These are phyloP conservation scores for Colletotrichum higginsianum DNA, from an alignment of 2,329 filamentous ascomycete genomes.

Conservation along the genomic window DNA sequence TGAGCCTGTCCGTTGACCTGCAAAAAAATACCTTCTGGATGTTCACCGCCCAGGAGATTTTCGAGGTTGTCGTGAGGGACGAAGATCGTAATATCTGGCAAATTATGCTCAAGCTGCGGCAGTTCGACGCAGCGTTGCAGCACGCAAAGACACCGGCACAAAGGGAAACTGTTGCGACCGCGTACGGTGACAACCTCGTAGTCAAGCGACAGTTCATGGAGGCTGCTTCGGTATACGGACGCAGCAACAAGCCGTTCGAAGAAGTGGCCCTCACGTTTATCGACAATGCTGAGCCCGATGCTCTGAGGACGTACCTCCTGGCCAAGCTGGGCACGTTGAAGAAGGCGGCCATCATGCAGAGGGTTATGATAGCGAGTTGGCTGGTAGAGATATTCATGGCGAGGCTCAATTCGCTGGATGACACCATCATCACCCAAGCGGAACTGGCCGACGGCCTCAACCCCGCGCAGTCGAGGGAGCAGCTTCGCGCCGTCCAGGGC, in stretches of 20 bases:
- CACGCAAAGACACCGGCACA: conserved; percentile 86
- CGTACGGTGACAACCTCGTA: conserved; percentile 90
- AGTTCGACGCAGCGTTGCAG: conserved; percentile 89
- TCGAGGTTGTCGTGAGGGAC: conserved; percentile 90
- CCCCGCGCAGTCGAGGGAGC: conserved; percentile 78
- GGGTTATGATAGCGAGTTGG: conserved; percentile 96
- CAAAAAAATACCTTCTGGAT: conserved; percentile 99
- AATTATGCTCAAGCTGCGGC: conserved; percentile 87
- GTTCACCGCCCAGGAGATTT: conserved; percentile 91
- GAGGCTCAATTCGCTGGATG: conserved; percentile 93
- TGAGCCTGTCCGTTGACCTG: conserved; percentile 90
- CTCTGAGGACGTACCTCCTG: conserved; percentile 88
- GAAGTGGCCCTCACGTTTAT: conserved; percentile 94
- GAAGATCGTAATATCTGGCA: conserved; percentile 96
- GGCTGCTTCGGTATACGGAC: conserved; percentile 91
- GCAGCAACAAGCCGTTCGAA: conserved; percentile 97
- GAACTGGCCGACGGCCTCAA: conserved; percentile 82
- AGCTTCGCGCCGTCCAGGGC: conserved; percentile 78
- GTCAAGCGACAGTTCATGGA: conserved; percentile 86
- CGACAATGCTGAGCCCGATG: conserved; percentile 90
- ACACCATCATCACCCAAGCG: conserved; percentile 91
- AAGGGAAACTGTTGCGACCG: conserved; percentile 91
- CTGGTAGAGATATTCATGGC: conserved; percentile 97
- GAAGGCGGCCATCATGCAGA: conserved; percentile 89
- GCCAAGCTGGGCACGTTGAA: conserved; percentile 87